Evolutionary conservation across 2,329 filamentous ascomycete genomes (phyloP), one percentile per base, ranked within the genome.

Genomic region (Neofusicoccum sp.): DNA sequence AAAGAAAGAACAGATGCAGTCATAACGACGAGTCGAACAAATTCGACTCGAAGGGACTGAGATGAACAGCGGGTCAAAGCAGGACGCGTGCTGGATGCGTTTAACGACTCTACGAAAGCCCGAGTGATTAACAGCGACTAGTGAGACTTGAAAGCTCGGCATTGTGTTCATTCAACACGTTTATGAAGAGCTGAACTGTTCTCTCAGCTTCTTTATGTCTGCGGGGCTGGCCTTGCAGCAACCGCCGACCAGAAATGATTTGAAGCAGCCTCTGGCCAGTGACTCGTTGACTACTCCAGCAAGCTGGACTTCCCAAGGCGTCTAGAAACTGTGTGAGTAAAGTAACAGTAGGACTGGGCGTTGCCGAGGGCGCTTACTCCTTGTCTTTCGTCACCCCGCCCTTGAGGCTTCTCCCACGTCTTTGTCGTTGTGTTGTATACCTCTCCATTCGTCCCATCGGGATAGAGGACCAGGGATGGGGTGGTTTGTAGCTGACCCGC

Each of bases 381-480:
- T 5, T 31, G 12, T 8, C 24, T 24, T 4, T 41, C 36, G 7
- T 16, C 24, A 8, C 3, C 4, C 7, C 5, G 5, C 6, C 8
- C 8, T 14, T 40, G 14, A 1, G 49, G 49, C 14, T 31, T 54
- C 11, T 54, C 49, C 49, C 49, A 54, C 6, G 26, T 16, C 14
- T 54, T 54, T 12, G 49, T 54, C 2, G 49, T 54, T 3, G 49
- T 54, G 24, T 54, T 54, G 49, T 54, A 54, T 24, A 54, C 36
- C 5, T 54, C 49, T 6, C 49, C 36, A 11, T 54, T 54, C 8
- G 49, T 54, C 2, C 49, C 49, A 41, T 54, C 49, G 6, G 49
- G 49, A 30, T 54, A 54, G 3, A 43, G 12, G 1, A 54, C 49
- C 24, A 54, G 24, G 3, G 7, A 14, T 3, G 49, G 36, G 2